phyloP scores from a whole-genome alignment of 2,329 filamentous ascomycete genomes.

The Cladorrhinum sp. region DNA sequence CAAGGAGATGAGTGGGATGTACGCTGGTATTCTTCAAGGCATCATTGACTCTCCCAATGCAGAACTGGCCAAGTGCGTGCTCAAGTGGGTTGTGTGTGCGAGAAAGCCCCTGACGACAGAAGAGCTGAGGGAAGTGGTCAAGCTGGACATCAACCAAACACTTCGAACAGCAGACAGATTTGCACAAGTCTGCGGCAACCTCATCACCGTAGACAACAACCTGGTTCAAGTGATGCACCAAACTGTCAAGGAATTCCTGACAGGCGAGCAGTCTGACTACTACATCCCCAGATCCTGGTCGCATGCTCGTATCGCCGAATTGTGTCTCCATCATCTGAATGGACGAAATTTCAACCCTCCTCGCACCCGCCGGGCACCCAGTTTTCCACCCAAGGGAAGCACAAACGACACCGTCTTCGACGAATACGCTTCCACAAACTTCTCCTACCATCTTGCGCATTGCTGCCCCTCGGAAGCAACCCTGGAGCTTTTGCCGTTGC shows the following conservation, averaged over 20 bases:
- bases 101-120: conserved; percentile 33
- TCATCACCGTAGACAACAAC: conserved; percentile 36
- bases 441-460: conserved; percentile 36
- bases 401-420: conserved; percentile 21
- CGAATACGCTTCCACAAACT: conserved; percentile 33
- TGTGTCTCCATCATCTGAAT: conserved; percentile 35
- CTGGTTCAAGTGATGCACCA: conserved; percentile 38
- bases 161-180: conserved; percentile 27
- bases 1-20: conserved; percentile 27
- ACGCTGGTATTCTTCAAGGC: conserved; percentile 23
- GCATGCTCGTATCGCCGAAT: conserved; percentile 34
- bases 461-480: conserved; percentile 21
- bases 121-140: conserved; percentile 37
- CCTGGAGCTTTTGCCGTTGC: conserved; percentile 24
- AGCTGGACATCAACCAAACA: conserved; percentile 33
- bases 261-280: conserved; percentile 23
- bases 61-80: conserved; percentile 35
- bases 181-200: conserved; percentile 32
- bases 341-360: conserved; percentile 36
- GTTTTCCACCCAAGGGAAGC: conserved; percentile 4
- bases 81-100: conserved; percentile 37
- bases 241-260: conserved; percentile 36
- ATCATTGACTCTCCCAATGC: conserved; percentile 25
- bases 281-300: conserved; percentile 22
- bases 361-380: conserved; percentile 22